Evolutionary conservation across 192 early-diverging fungal genomes (phyloP), one percentile per base, ranked within the genome.

Genomic region (Backusella westeae): DNA sequence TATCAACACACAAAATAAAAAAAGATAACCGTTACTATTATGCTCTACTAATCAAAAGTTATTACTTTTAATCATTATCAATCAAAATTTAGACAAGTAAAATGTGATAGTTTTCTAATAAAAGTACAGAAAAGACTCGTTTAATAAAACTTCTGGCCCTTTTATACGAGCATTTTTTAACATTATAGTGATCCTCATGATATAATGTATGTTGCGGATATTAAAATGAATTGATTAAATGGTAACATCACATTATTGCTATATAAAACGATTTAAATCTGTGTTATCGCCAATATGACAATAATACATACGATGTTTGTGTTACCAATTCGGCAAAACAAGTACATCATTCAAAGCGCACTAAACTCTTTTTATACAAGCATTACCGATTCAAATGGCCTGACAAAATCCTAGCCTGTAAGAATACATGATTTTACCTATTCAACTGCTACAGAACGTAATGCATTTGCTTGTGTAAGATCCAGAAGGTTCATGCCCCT

Each of bases 141-240:
- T 29, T 29, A 29, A 63, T 63, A 26, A 63, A 63, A 29, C 56
- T 63, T 63, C 56, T 63, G 56, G 56, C 56, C 56, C 56, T 63
- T 63, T 63, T 63, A 63, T 63, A 63, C 8, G 56, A 63, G 56
- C 26, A 26, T 63, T 29, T 29, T 63, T 12, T 23, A 63, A 63
- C 56, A 8, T 26, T 63, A n/a, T 63, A 63, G 56, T 10, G 56
- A 63, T 63, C 56, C 56, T 63, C 56, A 63, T 63, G 56, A 63
- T 63, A 63, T 63, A 29, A 63, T 63, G 23, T 63, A 29, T 29
- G 0, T 29, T 63, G 56, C 56, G 56, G 56, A 12, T 63, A 63
- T 63, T 63, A 63, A 63, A 63, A 9, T 63, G 56, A 63, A 63
- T 63, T 63, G 56, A 63, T 63, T 63, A 63, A 63, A 63, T 63